Conservation (phyloP, 805 yeast species). For the Yamadazyma scolyti region DNA sequence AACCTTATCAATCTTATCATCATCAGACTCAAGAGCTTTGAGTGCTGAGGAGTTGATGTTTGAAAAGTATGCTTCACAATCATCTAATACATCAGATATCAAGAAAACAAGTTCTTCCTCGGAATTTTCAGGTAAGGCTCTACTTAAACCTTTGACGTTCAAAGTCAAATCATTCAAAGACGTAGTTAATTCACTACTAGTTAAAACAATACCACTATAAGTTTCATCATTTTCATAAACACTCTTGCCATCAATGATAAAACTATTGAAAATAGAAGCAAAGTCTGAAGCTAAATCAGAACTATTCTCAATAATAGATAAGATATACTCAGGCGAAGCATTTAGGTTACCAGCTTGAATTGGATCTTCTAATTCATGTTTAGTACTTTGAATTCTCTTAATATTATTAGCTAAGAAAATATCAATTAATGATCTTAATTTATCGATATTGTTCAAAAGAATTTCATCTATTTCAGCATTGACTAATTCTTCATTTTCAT, state of each 20-base stretch:
- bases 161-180: constrained; percentile 60
- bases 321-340: constrained; percentile 65
- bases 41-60: constrained; percentile 54
- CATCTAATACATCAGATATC: constrained; percentile 57
- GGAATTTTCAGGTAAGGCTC: constrained; percentile 50
- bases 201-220: constrained; percentile 58
- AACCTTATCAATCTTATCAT: constrained; percentile 69
- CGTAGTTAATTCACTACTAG: constrained; percentile 60
- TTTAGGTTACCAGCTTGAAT: constrained; percentile 80
- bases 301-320: constrained; percentile 67
- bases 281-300: constrained; percentile 74
- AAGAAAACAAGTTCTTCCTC: constrained; percentile 47
- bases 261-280: constrained; percentile 71
- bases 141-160: constrained; percentile 65
- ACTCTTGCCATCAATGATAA: constrained; percentile 70
- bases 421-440: constrained; percentile 56
- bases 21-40: constrained; percentile 49
- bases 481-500: constrained; percentile 48
- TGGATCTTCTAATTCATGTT: constrained; percentile 69
- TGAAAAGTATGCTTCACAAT: constrained; percentile 59
- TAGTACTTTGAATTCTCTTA: constrained; percentile 67
- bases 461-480: constrained; percentile 59
- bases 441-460: constrained; percentile 43
- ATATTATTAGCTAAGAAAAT: constrained; percentile 67
- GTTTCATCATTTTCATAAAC: constrained; percentile 43